Conservation (phyloP, 2,329 filamentous ascomycete genomes). For the Fusarium circinatum region DNA sequence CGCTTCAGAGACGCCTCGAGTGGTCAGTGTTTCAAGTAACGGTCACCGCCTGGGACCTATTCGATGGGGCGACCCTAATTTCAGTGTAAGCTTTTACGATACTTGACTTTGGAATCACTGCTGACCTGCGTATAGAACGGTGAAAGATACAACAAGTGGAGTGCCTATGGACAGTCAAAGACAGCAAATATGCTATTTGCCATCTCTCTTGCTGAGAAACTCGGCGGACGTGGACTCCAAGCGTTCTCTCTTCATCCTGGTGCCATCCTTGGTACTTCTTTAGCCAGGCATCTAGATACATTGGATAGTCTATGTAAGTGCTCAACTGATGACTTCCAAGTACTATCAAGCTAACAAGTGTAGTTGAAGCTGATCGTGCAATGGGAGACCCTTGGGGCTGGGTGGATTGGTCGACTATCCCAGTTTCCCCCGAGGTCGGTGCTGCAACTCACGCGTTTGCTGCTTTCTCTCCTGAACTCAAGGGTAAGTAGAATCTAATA, state of each 20-base stretch:
- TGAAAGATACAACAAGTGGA: constrained; percentile 10
- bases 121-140: neutral
- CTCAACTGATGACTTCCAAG: fast-evolving
- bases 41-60: constrained; percentile 8
- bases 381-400: constrained; percentile 16
- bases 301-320: neutral
- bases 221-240: constrained; percentile 9
- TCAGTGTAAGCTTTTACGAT: neutral
- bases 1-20: neutral
- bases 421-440: constrained; percentile 6
- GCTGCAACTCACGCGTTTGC: constrained; percentile 28
- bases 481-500: neutral
- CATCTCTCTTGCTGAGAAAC: constrained; percentile 28
- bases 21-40: constrained; percentile 12
- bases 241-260: constrained; percentile 25
- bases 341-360: fast-evolving
- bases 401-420: constrained; percentile 9
- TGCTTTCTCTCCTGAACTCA: constrained; percentile 18
- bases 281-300: neutral
- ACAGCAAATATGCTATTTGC: constrained; percentile 23
- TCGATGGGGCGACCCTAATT: constrained; percentile 10
- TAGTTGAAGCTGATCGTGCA: constrained; percentile 8
- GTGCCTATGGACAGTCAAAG: constrained; percentile 19
- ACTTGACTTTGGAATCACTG: fast-evolving
- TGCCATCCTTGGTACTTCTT: neutral